phyloP scores from a whole-genome alignment of 805 yeast genomes.

The Pichia exigua region DNA sequence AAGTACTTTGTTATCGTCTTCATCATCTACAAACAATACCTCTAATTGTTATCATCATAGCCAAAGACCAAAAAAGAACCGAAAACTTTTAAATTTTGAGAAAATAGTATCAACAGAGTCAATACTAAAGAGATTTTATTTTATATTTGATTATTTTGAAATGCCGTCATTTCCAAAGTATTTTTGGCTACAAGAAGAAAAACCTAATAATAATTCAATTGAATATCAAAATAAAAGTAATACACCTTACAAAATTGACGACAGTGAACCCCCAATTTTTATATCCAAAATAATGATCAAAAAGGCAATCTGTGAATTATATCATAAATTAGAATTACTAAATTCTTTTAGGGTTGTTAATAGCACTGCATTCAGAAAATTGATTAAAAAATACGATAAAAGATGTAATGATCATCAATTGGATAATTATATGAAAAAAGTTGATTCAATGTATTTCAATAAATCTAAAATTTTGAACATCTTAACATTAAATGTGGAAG shows the following conservation, averaged over 20 bases:
- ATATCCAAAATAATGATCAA: constrained; percentile 62
- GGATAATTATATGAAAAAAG: constrained; percentile 44
- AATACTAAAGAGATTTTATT: constrained; percentile 4
- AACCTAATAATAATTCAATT: neutral
- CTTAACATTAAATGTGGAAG: constrained; percentile 53
- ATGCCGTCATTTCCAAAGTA: constrained; percentile 35
- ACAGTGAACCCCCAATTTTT: constrained; percentile 40
- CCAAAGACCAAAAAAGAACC: neutral
- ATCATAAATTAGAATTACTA: constrained; percentile 61
- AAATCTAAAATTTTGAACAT: constrained; percentile 57
- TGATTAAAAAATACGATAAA: constrained; percentile 87
- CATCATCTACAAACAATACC: neutral
- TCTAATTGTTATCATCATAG: constrained; percentile 1
- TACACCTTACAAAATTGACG: neutral
- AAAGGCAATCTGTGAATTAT: constrained; percentile 61
- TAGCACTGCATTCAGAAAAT: constrained; percentile 80
- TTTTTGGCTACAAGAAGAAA: constrained; percentile 20
- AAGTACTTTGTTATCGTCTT: neutral
- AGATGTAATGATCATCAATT: constrained; percentile 39
- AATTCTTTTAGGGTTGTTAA: constrained; percentile 68
- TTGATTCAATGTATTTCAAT: constrained; percentile 48
- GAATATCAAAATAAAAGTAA: neutral
- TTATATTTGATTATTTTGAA: constrained; percentile 29
- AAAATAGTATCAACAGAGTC: neutral
- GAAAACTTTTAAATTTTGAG: neutral